Conservation (phyloP, 148 eudicot species). For the Persicaria maculosa region DNA sequence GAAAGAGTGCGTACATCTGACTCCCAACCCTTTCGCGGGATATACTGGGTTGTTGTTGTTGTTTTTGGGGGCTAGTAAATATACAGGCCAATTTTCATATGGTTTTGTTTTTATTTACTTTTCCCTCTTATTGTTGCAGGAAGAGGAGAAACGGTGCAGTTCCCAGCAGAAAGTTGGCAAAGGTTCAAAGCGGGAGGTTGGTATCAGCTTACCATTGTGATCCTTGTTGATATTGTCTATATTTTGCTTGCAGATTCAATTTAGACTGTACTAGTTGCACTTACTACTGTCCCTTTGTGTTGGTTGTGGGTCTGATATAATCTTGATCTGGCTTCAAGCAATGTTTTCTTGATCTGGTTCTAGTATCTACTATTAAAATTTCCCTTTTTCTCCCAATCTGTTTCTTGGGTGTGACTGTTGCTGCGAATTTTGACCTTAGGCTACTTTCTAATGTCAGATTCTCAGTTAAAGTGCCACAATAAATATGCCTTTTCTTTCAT, state of each 20-base stretch:
- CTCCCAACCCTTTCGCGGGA: too few relatives aligned
- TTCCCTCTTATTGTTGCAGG: constrained; percentile 28
- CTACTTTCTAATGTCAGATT: too few relatives aligned
- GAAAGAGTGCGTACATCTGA: too few relatives aligned
- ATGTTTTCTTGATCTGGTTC: neutral
- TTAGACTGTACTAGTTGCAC: neutral
- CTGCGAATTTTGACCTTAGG: neutral
- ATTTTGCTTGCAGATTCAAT: neutral
- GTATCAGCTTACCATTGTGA: neutral
- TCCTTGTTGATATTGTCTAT: neutral
- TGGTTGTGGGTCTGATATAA: neutral
- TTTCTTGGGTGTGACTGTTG: neutral
- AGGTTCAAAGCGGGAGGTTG: constrained; percentile 23
- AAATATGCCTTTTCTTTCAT: neutral
- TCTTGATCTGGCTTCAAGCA: neutral
- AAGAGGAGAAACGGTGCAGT: constrained; percentile 59
- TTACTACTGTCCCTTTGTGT: neutral
- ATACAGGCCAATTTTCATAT: neutral
- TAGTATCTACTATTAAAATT: neutral
- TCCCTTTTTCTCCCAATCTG: neutral
- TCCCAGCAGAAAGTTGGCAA: constrained; percentile 19
- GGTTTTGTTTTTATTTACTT: neutral
- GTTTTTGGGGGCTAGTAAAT: too few relatives aligned
- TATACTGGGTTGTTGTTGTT: too few relatives aligned
- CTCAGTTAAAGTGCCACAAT: too few relatives aligned